Conservation (phyloP, 768 basidiomycete genomes). For the Infundibulicybe gibba region DNA sequence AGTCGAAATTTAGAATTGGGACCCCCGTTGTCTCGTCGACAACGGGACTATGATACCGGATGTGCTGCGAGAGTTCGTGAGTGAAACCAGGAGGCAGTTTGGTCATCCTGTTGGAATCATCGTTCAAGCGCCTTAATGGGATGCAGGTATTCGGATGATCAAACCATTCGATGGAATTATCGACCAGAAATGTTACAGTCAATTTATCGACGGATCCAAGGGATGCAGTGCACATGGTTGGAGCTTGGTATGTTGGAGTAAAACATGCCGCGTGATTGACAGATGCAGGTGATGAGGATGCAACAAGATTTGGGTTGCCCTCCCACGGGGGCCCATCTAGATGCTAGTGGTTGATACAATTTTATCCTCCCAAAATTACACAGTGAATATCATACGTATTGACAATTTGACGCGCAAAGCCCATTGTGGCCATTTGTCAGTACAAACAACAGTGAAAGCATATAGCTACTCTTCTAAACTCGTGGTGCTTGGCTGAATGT, state of each 20-base stretch:
- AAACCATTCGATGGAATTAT: conserved; percentile 80
- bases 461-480: no score
- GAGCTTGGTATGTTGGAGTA: neutral
- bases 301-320: neutral
- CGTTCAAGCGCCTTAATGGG: neutral
- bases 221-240: conserved; percentile 6
- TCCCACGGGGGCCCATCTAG: neutral
- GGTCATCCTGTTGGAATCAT: conserved; percentile 55
- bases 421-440: no score
- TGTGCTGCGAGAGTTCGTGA: conserved; percentile 65
- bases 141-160: no score
- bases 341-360: conserved; percentile 1
- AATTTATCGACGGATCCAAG: conserved; percentile 30
- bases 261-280: no score
- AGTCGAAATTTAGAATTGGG: conserved; percentile 68
- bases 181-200: conserved; percentile 65
- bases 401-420: no score
- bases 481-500: no score
- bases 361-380: conserved; percentile 5
- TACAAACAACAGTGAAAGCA: no score
- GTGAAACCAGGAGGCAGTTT: conserved; percentile 75
- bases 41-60: conserved; percentile 43
- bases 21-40: conserved; percentile 41
- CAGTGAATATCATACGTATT: conserved; percentile 2
- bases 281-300: no score